A percentile compares a stretch with the other conserved stretches of the same genome.
Evolutionary conservation across 331 rosid species (phyloP).

Genomic region (Rhamnella rubrinervis): DNA sequence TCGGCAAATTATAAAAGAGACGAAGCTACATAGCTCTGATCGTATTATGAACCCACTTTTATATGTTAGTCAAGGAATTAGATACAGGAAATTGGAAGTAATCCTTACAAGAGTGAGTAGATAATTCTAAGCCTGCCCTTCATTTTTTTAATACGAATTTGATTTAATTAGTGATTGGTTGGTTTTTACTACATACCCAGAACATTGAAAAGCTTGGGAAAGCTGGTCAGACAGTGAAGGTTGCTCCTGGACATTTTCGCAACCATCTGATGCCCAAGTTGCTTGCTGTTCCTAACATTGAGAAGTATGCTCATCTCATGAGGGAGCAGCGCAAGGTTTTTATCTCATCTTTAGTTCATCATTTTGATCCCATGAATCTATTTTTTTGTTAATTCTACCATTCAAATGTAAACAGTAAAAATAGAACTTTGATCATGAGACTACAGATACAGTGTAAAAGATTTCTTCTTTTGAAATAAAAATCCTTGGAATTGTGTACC

Average conservation of each 20-base stretch:
- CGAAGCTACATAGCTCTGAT: conserved; percentile 32
- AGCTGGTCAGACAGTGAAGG: conserved; percentile 89
- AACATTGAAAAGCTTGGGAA: conserved; percentile 79
- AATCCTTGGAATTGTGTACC: not conserved
- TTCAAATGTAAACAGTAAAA: too few relatives aligned
- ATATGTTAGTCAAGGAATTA: conserved; percentile 68
- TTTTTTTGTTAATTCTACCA: too few relatives aligned
- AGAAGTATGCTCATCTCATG: conserved; percentile 77
- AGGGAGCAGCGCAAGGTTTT: conserved; percentile 73
- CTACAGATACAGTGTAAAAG: too few relatives aligned
- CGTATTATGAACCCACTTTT: conserved; percentile 58
- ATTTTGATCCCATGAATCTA: too few relatives aligned
- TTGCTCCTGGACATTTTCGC: conserved; percentile 90
- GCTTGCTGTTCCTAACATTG: conserved; percentile 89
- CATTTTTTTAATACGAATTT: too few relatives aligned
- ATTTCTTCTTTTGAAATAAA: too few relatives aligned
- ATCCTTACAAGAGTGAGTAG: conserved; percentile 68
- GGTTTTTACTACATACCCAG: conserved; percentile 28
- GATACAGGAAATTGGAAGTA: conserved; percentile 77
- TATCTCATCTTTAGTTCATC: too few relatives aligned
- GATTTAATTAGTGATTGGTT: not conserved
- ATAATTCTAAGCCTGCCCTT: not conserved
- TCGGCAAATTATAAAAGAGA: conserved; percentile 48
- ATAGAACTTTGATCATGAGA: too few relatives aligned
- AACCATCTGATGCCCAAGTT: conserved; percentile 96